Evolutionary conservation across 805 yeast species (phyloP), one percentile per base, ranked within the genome.

Genomic region (Saturnispora silvae): DNA sequence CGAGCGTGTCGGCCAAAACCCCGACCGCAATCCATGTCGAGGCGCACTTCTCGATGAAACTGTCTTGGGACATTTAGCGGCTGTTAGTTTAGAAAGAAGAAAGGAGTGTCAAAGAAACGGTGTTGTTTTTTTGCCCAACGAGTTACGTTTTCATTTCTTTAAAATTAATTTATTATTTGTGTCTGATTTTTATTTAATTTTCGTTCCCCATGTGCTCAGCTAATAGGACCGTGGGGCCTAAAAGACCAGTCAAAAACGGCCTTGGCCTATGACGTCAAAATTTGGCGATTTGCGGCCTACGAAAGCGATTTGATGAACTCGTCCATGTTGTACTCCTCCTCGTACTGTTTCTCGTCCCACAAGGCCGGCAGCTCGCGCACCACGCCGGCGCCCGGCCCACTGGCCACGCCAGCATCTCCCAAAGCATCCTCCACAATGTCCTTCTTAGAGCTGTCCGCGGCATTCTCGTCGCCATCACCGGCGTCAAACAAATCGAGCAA

Each of bases 301-400:
- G 48, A 45, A 44, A 84, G 68, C 20, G 81, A 80, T 63, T 82
- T 82, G 60, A 92, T 89, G 57, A 92, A 92, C 37, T 81, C 75
- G 57, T 89, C 96, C 60, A 92, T 72, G 52, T 92, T 84, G 59
- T 92, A 92, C 64, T 92, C 98, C 53, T 92, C 98, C 46, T 87
- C 95, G 52, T 92, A 92, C 59, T 92, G 96, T 24, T 82, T 70
- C 50, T 84, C 92, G 54, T 92, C 97, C 99, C 99, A 92, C 40
- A 92, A 67, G 50, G 87, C 96, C 8, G 83, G 89, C 45, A 92
- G 66, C 47, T 84, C 95, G 20, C 87, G 89, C 31, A 84, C 76
- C 0, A 92, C 89, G 29, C 81, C 85, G 3, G 95, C 89, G 13
- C 82, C 76, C n/a, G n/a, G n/a, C 48, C 81, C 94, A 37, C 68